Percentiles rank a stretch among this genome's conserved stretches.
phyloP scores from a whole-genome alignment of 1,284 basidiomycete genomes.

The Kwoniella shivajii region DNA sequence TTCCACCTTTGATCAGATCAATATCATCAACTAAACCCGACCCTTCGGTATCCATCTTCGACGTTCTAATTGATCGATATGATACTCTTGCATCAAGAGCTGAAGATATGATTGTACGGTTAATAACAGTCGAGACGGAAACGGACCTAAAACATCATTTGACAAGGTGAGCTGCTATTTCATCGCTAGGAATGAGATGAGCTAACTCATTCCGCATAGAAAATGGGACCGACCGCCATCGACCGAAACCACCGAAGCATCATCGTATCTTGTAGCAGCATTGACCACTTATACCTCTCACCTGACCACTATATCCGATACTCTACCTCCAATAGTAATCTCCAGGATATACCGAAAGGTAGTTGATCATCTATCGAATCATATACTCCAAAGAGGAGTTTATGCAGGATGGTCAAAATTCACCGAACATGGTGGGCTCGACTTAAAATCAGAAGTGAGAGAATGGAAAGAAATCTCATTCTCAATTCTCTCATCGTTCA shows the following conservation, averaged over 20 bases:
- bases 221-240: constrained; percentile 47
- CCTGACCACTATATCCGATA: constrained; percentile 64
- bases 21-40: neutral
- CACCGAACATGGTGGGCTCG: constrained; percentile 60
- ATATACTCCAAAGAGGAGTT: constrained; percentile 79
- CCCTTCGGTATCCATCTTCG: constrained; percentile 67
- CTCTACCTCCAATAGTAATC: constrained; percentile 62
- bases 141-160: constrained; percentile 71
- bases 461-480: constrained; percentile 78
- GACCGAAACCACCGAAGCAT: constrained; percentile 53
- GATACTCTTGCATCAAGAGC: constrained; percentile 65
- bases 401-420: constrained; percentile 70
- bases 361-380: constrained; percentile 66
- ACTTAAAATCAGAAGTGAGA: constrained; percentile 67
- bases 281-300: constrained; percentile 74
- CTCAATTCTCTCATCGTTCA: constrained; percentile 35
- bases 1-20: constrained; percentile 37
- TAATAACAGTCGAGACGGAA: constrained; percentile 77
- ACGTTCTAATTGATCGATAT: constrained; percentile 69
- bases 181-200: too few relatives aligned
- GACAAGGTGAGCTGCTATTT: constrained; percentile 55
- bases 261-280: constrained; percentile 67
- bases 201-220: constrained; percentile 26
- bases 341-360: constrained; percentile 70
- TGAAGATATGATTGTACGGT: constrained; percentile 80